A percentile compares a stretch with the other conserved stretches of the same genome.
phyloP scores from a whole-genome alignment of 2,329 filamentous ascomycete genomes.

The Pseudogymnoascus sp. region DNA sequence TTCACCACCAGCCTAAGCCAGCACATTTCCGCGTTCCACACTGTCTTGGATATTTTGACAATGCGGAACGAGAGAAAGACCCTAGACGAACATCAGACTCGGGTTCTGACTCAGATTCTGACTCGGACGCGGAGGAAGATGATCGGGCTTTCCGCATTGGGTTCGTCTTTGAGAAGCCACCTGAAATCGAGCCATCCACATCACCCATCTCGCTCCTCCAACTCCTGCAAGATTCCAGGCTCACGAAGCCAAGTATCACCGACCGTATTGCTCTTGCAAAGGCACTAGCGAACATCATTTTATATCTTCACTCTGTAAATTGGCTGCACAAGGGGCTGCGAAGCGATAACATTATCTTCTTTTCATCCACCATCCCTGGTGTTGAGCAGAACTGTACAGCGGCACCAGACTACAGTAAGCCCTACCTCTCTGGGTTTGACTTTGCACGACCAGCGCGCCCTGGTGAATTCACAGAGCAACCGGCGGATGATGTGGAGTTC shows the following conservation, averaged over 20 bases:
- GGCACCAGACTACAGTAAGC: constrained; percentile 33
- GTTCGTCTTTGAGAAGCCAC: constrained; percentile 46
- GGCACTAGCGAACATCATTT: constrained; percentile 44
- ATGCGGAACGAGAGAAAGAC: constrained; percentile 23
- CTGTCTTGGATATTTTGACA: constrained; percentile 45
- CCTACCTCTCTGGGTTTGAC: constrained; percentile 47
- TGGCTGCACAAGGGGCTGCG: constrained; percentile 55
- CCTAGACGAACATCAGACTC: background rate
- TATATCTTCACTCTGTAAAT: constrained; percentile 48
- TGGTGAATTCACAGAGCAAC: constrained; percentile 45
- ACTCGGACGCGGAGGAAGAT: constrained; percentile 32
- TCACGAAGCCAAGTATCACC: constrained; percentile 42
- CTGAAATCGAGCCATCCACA: constrained; percentile 30
- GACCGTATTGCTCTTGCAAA: constrained; percentile 45
- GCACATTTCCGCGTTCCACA: constrained; percentile 43
- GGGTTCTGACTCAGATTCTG: constrained; percentile 3
- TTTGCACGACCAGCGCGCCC: constrained; percentile 44
- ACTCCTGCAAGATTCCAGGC: constrained; percentile 32
- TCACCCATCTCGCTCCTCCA: constrained; percentile 42
- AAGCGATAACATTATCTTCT: constrained; percentile 47
- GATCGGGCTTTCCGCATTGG: constrained; percentile 39
- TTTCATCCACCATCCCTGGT: constrained; percentile 25
- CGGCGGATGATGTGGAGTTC: constrained; percentile 36
- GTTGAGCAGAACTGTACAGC: background rate
- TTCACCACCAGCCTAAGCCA: constrained; percentile 42